phyloP scores from a whole-genome alignment of 2,329 filamentous ascomycete genomes.

The Paraconiothyrium sp. region DNA sequence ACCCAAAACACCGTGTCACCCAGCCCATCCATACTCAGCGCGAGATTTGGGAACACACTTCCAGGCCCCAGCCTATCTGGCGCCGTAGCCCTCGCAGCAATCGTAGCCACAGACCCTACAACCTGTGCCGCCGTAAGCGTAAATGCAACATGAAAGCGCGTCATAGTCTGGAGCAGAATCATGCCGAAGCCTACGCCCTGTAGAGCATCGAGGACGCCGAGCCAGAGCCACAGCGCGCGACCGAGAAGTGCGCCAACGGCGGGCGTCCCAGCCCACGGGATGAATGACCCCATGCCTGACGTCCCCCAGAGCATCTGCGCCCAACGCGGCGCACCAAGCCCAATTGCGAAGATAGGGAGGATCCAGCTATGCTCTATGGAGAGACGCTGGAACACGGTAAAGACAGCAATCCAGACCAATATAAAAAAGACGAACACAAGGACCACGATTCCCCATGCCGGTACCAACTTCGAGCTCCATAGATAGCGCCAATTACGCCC shows the following conservation, averaged over 20 bases:
- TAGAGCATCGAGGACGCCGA: conserved; percentile 71
- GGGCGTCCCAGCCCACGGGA: conserved; percentile 65
- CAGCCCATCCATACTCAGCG: conserved; percentile 58
- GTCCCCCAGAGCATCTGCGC: conserved; percentile 74
- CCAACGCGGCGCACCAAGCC: conserved; percentile 72
- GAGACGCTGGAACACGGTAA: conserved; percentile 63
- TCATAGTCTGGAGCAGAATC: conserved; percentile 72
- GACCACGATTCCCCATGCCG: conserved; percentile 65
- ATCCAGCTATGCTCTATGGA: conserved; percentile 72
- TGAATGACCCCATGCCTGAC: conserved; percentile 67
- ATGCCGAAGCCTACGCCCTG: conserved; percentile 75
- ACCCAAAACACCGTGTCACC: conserved; percentile 65
- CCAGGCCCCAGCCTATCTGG: conserved; percentile 70
- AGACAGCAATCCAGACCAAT: conserved; percentile 64
- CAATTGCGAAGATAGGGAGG: conserved; percentile 72
- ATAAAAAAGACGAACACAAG: conserved; percentile 66
- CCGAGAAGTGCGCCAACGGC: conserved; percentile 65
- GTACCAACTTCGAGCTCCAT: conserved; percentile 66
- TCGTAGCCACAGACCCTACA: conserved; percentile 69
- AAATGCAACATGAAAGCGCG: conserved; percentile 71
- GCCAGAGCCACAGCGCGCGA: conserved; percentile 71
- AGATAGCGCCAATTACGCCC: conserved; percentile 74
- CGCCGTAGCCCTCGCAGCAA: conserved; percentile 67
- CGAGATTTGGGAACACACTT: conserved; percentile 70
- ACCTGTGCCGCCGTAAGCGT: conserved; percentile 70